Conservation (phyloP, 2,329 filamentous ascomycete species). For the Aspergillus pseudoglaucus region DNA sequence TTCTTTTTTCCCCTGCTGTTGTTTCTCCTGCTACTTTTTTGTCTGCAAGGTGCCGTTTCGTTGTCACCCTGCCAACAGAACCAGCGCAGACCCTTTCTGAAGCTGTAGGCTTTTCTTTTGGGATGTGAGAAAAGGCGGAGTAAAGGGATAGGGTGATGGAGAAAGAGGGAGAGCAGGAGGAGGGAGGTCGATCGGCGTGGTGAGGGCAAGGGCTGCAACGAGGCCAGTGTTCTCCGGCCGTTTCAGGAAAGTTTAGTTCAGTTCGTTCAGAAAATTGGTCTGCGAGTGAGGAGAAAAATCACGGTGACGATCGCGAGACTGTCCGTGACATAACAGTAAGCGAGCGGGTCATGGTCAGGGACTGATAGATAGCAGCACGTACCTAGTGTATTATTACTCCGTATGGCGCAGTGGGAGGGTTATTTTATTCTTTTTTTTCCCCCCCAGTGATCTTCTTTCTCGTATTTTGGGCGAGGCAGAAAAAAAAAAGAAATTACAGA, state of each 20-base stretch:
- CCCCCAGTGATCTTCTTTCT: not conserved
- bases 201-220: not conserved
- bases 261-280: not conserved
- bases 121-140: constrained; percentile 6
- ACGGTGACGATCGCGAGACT: constrained; percentile 11
- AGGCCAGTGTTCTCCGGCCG: not conserved
- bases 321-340: constrained; percentile 1
- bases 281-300: constrained; percentile 2
- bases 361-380: not conserved
- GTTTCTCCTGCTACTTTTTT: not conserved
- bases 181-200: not conserved
- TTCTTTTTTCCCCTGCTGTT: not conserved
- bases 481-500: too few relatives aligned
- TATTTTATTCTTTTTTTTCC: too few relatives aligned
- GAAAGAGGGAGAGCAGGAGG: constrained; percentile 1
- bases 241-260: constrained; percentile 3
- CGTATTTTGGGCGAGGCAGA: not conserved
- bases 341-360: not conserved
- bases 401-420: not conserved
- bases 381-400: not conserved
- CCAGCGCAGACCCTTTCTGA: not conserved
- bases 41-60: constrained; percentile 8
- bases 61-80: constrained; percentile 2
- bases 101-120: too few relatives aligned
- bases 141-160: constrained; percentile 3